Evolutionary conservation across 1,139 yeast genomes (phyloP).

Genomic region (Scheffersomyces insectosa): DNA sequence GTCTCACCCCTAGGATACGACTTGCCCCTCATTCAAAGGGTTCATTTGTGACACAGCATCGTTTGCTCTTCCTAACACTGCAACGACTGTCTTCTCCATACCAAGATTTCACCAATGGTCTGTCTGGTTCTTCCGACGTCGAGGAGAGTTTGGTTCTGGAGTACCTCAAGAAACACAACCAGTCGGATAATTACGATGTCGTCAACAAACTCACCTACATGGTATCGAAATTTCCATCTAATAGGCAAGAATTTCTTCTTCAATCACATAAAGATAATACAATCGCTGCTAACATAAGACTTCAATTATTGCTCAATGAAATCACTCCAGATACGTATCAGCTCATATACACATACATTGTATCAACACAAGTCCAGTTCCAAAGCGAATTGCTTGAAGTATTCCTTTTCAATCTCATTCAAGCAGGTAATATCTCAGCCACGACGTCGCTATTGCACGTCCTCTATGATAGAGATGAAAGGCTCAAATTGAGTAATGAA

Average conservation of each 20-base stretch:
- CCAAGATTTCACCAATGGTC: too few species aligned
- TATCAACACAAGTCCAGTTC: background rate
- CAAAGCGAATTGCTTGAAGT: conserved; percentile 18
- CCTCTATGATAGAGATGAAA: conserved; percentile 10
- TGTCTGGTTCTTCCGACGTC: too few species aligned
- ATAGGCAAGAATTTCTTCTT: background rate
- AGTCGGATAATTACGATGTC: background rate
- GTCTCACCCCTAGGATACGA: too few species aligned
- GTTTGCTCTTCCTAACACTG: too few species aligned
- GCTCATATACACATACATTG: background rate
- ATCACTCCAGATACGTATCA: background rate
- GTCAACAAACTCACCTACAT: background rate
- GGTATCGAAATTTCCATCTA: background rate
- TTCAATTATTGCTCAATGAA: background rate
- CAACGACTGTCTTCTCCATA: too few species aligned
- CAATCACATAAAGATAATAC: background rate
- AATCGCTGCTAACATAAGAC: background rate
- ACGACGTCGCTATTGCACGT: conserved; percentile 27
- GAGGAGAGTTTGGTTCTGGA: background rate
- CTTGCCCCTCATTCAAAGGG: too few species aligned
- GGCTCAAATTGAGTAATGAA: conserved; percentile 32
- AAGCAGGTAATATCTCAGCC: conserved; percentile 16
- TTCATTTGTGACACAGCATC: too few species aligned
- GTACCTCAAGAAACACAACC: background rate
- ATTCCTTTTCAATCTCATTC: conserved; percentile 20